Base-by-base conservation (phyloP, 2,329 filamentous ascomycete species). In the Myriosclerotinia scirpicola region DNA sequence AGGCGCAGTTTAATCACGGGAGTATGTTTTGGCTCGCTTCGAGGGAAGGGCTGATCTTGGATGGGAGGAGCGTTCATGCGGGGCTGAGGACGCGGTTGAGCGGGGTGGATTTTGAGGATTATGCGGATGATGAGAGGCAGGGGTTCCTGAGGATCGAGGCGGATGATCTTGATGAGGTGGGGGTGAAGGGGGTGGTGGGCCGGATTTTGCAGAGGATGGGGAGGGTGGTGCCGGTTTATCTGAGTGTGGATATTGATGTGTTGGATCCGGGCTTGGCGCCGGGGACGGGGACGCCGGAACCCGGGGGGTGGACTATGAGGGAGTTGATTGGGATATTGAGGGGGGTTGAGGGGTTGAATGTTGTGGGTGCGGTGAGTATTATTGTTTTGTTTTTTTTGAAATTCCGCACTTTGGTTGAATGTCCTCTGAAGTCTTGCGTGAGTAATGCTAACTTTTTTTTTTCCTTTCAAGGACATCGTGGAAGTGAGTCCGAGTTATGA, bases 11-110 rank as follows among this genome's bases (percentile, higher is more conserved):
- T 80, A 96, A 89, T 75, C 93, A 97, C 78, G 93, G 93, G 5
- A 91, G 87, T 71, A 95, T 96, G 88, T 96, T 96, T 82, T 94
- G 92, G 90, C 85, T 94, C 71, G 93, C 93, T 7, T 88, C 88
- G 59, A 87, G 88, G 40, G 93, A 96, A 77, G 91, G 91, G 0
- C 80, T 97, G 36, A 88, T 96, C 67, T 83, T 85, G 68, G 93
- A 94, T 77, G 80, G 82, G 17, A 89, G 85, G 0, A 90, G 87
- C 30, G 91, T 95, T 7, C 93, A 97, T 77, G 93, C 91, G 0
- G 93, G 93, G 1, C 81, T 96, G 61, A 87, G 93, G 54, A 96
- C 92, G 0, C 84, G 92, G 1, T 82, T 97, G 6, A 87, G 85
- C 0, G 88, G 88, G 52, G 79, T 80, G 54, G 87, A 87, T 72